Evolutionary conservation across 441 rosid species (phyloP), one percentile per base, ranked within the genome.

Genomic region (Adansonia madagascariensis): DNA sequence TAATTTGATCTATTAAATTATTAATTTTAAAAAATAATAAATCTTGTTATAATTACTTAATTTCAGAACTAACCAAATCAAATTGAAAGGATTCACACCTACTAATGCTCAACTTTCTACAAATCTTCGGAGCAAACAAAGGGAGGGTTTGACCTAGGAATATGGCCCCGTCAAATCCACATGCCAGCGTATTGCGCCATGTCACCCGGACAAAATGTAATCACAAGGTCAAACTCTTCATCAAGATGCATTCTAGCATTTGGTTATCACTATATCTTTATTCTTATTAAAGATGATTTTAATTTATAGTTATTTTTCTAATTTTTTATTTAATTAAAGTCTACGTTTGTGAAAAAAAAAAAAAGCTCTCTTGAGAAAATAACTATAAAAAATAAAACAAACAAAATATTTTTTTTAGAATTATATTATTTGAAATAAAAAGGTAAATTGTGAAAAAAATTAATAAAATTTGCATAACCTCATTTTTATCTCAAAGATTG

Each of bases 381-480:
- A 27, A 27, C 2, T 27, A 27, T 27, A 27, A 27, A 27, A 31
- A 71, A 31, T 15, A 71, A 52, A 52, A 8, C 14, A 52, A 27
- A 27, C 0, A 50, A 27, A 27, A 27, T 27, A 27, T 1, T 27
- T 27, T 31, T 53, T 35, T 7, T 17, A 60, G 10, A 27, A 27
- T 27, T 27, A n/a, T 14, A 17, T 27, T 27, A 27, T 18, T 8
- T 12, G 2, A 2, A 41, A 65, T 3, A 60, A 27, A 27, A 27
- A 20, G 49, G 14, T 53, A 57, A 9, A 27, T 27, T 27, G 31
- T 27, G 31, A 27, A 27, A 27, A 27, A 27, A 27, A 27, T 1
- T 27, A 27, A 27, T 27, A 52, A 27, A 62, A 73, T 80, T 73
- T 73, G 86, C 89, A 84, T 82, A 27, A 27, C 31, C 31, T 27